Base-by-base conservation (phyloP, 768 basidiomycete species). In the Amanita muscaria region DNA sequence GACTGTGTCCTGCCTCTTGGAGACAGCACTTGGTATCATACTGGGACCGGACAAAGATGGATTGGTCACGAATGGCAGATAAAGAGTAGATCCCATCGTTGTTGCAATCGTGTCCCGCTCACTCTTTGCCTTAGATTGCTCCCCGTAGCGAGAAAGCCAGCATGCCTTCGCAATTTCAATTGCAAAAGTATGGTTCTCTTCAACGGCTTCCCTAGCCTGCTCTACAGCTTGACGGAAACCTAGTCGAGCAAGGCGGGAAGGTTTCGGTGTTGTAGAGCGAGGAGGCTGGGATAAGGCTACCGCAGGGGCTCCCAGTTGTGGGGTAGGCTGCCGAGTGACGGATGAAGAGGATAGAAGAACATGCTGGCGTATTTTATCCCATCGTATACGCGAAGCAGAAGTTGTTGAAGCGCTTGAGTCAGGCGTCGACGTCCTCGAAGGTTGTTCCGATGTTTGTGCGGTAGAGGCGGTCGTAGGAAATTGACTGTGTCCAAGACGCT, bases 171-270 rank as follows among this genome's bases (percentile, higher is more conserved):
- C 62, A 2, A 87, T 62, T 27, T 83, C 80, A 42, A 73, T 70
- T 3, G 72, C 65, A 39, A 83, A 72, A 51, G 65, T 70, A 11
- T 66, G 67, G 12, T 62, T 59, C 38, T 79, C 73, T 33, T 78
- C 74, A 0, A 65, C 60, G 31, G 67, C 64, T 43, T 76, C 79
- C 21, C 70, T 71, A 3, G 66, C 80, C 45, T 77, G 70, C 25
- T 85, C 83, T 1, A 83, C 81, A 10, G 82, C 75, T 18, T 84
- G 79, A 37, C 69, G 69, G 50, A 82, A 77, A 1, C 74, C 79
- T 10, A 80, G 58, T 36, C 68, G 68, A 5, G 68, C 67, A 23
- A 80, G 56, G 11, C 73, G 65, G 25, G 73, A 76, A 4, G 66
- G 67, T 51, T 76, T 79, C 8, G 75, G 71, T 0, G 74, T 64